Base-by-base conservation (phyloP, 768 basidiomycete species). In the Hypsizygus marmoreus region DNA sequence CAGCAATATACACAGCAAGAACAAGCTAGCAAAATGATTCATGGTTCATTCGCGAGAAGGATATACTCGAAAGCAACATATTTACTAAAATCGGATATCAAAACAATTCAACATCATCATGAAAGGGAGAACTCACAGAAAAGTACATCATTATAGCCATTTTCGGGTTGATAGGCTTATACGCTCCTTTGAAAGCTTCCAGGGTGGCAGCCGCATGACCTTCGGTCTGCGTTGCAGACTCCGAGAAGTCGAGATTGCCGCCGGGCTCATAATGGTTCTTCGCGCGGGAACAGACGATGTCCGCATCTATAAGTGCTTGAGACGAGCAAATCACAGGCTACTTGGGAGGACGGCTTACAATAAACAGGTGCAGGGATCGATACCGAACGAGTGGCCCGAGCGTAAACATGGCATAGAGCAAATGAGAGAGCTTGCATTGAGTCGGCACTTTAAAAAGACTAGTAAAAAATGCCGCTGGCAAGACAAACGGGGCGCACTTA, bases 291-390 rank as follows among this genome's bases (percentile, higher is more conserved):
- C 82, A 84, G 9, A 90, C 88, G 17, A 84, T 86, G 58, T 90
- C 86, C 6, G 87, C 88, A 59, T 90, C 88, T 89, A 50, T 22
- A 26, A n/a, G n/a, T n/a, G n/a, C n/a, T n/a, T n/a, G n/a, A n/a
- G 45, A 19, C 12, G 33, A 20, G 14, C 26, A 24, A 32, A 26
- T 32, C 3, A 10, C n/a, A 26, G 16, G 9, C 14, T 31, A n/a
- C 6, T 17, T 6, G 8, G 12, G 6, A 14, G n/a, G 13, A 25
- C 28, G 28, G 53, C 83, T 56, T 56, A 91, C 89, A 92, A 51
- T 92, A 92, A 0, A 91, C 88, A 0, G 90, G 90, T 0, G 90
- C 89, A 0, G 90, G 90, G 32, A 92, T 91, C 0, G 89, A 91
- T 0, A 93, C 90, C 0, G 88, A 88, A 6, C 91, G 83, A 0